A percentile compares a stretch with the other conserved stretches of the same genome.
phyloP scores from a whole-genome alignment of 352 stramenopile species.

The Phytophthora multivora region DNA sequence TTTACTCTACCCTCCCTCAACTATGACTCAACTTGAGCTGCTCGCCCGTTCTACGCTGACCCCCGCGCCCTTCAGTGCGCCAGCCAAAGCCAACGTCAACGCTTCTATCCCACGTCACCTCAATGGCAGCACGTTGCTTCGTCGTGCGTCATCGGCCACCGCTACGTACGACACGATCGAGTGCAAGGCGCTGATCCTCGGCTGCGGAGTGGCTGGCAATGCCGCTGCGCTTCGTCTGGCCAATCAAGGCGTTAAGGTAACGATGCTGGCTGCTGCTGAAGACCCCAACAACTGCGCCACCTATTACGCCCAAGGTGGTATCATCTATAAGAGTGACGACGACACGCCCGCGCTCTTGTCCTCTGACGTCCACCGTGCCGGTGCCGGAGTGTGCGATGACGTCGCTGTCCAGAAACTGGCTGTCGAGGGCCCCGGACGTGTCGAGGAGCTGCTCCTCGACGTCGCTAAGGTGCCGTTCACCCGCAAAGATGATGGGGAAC shows the following conservation, averaged over 20 bases:
- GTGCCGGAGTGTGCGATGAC: slow-evolving; percentile 91
- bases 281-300: slow-evolving; percentile 92
- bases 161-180: slow-evolving; percentile 59
- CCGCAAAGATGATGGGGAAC: slow-evolving; percentile 60
- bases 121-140: slow-evolving; percentile 34
- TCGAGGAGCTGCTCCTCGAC: slow-evolving; percentile 92
- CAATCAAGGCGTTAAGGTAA: slow-evolving; percentile 77
- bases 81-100: slow-evolving; percentile 29
- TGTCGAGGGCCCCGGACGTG: slow-evolving; percentile 84
- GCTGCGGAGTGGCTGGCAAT: slow-evolving; percentile 82
- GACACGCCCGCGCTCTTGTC: slow-evolving; percentile 89
- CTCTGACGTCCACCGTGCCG: slow-evolving; percentile 90
- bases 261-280: slow-evolving; percentile 72
- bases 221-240: slow-evolving; percentile 77
- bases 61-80: slow-evolving; percentile 35
- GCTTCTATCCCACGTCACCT: slow-evolving; percentile 37
- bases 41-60: slow-evolving; percentile 25
- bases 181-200: slow-evolving; percentile 70
- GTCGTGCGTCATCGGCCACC: slow-evolving; percentile 39
- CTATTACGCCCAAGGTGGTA: slow-evolving; percentile 95
- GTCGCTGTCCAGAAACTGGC: slow-evolving; percentile 93
- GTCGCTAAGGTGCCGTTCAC: slow-evolving; percentile 92
- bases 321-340: slow-evolving; percentile 93
- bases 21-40: slow-evolving; percentile 66
- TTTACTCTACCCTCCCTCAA: not conserved